Percentiles rank a stretch among this genome's conserved stretches.
Conservation (phyloP, 371 early-diverging fungal species). For the Mortierella sp. region DNA sequence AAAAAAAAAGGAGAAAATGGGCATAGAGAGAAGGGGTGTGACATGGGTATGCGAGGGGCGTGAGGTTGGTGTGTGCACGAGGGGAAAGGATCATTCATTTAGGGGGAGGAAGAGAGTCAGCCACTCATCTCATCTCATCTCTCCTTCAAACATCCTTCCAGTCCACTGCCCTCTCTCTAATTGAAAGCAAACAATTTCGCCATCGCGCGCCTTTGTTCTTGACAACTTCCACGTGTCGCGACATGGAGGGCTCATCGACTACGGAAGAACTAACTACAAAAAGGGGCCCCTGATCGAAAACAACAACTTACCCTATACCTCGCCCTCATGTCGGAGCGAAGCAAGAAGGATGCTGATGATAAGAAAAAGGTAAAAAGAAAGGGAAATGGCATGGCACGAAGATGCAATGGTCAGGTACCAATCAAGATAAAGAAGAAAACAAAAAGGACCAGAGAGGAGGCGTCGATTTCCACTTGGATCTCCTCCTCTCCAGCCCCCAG, state of each 20-base stretch:
- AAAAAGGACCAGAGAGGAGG: not conserved
- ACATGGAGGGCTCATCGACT: not conserved
- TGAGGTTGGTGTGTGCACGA: slow-evolving; percentile 6
- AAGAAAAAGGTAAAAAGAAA: not conserved
- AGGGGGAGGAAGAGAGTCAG: not conserved
- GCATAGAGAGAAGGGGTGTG: not conserved
- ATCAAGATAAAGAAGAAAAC: not conserved
- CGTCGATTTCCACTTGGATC: not conserved
- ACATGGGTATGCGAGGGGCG: not conserved
- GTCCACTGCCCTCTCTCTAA: not conserved
- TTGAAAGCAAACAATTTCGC: not conserved
- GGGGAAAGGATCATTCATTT: not conserved
- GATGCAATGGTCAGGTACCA: not conserved
- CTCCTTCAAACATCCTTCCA: not conserved
- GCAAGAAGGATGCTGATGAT: not conserved
- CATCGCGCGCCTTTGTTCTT: not conserved
- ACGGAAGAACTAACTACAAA: not conserved
- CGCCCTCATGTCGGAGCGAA: too few species aligned
- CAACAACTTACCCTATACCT: not conserved
- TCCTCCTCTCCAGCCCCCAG: not conserved
- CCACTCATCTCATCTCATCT: not conserved
- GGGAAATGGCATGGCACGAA: not conserved
- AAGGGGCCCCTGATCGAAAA: not conserved
- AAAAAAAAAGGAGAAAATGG: not conserved
- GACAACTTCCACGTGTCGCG: not conserved